Evolutionary conservation across 1,284 basidiomycete species (phyloP).

Genomic region (Leccinum pachyderme): DNA sequence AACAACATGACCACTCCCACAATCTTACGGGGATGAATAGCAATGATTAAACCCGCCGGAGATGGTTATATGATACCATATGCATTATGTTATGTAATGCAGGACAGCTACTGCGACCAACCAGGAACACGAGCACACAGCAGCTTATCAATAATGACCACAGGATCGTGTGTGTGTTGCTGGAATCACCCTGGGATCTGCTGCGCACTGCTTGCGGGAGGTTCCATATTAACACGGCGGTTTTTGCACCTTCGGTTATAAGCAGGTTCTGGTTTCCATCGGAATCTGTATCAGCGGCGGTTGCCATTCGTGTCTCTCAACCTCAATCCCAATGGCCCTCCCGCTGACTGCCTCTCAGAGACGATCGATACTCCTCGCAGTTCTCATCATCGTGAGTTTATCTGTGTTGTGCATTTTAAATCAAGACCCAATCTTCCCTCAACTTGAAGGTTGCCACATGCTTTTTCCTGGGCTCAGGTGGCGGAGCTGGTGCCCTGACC

Average conservation of each 20-base stretch:
- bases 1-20: too few species aligned
- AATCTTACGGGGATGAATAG: too few species aligned
- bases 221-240: neutral
- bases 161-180: neutral
- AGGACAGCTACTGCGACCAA: too few species aligned
- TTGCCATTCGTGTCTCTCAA: neutral
- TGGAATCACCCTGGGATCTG: neutral
- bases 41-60: too few species aligned
- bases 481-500: neutral
- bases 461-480: slow-evolving; percentile 21
- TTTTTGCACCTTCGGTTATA: slow-evolving; percentile 3
- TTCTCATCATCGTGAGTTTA: slow-evolving; percentile 25
- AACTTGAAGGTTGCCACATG: slow-evolving; percentile 23
- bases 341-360: slow-evolving; percentile 31
- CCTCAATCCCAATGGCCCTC: slow-evolving; percentile 17
- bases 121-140: too few species aligned
- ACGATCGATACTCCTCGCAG: slow-evolving; percentile 29
- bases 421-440: neutral
- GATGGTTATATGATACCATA: too few species aligned
- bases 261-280: neutral
- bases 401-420: neutral
- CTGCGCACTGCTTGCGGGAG: slow-evolving; percentile 2
- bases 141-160: neutral
- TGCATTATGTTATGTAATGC: too few species aligned
- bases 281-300: neutral